Base-by-base conservation (phyloP, 768 basidiomycete genomes). In the Pulveroboletus sp. region DNA sequence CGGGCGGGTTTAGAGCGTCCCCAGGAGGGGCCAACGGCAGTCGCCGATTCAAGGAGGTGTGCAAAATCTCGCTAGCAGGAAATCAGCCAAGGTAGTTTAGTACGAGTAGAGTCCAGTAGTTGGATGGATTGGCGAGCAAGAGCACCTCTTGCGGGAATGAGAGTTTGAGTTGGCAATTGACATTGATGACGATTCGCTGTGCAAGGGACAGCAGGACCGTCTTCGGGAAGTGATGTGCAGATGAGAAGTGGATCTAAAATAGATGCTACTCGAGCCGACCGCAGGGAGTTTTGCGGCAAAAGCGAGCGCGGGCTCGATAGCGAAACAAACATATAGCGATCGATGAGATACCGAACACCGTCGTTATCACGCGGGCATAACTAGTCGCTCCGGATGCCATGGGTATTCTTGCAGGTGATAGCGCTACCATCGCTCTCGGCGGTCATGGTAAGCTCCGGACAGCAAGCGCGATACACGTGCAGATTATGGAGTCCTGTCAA, bases 401-500 rank as follows among this genome's bases (percentile, higher is more conserved):
- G 45, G 47, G 57, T 51, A 53, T 55, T 52, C 49, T 64, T 53
- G 57, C 52, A 46, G 45, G 51, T 36, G 50, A 43, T 58, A 67
- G 39, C 43, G 63, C 47, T 58, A 66, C 50, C 50, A 37, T 43
- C 61, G 49, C 35, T 32, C 51, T 53, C 42, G 46, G 34, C 42
- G 36, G 48, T 65, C 53, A 66, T 39, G 55, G 68, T 48, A 65
- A 64, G 45, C 75, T 78, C 65, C 80, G 78, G 50, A 83, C 67
- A 25, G 80, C 81, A 56, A 83, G 79, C 33, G 80, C 81, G 47
- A 81, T 75, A 65, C 81, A 82, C 50, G 81, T 78, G 70, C 81
- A 82, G 53, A 83, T 81, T 50, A 83, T 64, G 31, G 79, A 85
- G 63, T 90, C 89, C 90, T 92, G 67, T 43, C 36, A 52, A 49